Conservation (phyloP, 352 stramenopile genomes). For the Phytophthora palmivora region DNA sequence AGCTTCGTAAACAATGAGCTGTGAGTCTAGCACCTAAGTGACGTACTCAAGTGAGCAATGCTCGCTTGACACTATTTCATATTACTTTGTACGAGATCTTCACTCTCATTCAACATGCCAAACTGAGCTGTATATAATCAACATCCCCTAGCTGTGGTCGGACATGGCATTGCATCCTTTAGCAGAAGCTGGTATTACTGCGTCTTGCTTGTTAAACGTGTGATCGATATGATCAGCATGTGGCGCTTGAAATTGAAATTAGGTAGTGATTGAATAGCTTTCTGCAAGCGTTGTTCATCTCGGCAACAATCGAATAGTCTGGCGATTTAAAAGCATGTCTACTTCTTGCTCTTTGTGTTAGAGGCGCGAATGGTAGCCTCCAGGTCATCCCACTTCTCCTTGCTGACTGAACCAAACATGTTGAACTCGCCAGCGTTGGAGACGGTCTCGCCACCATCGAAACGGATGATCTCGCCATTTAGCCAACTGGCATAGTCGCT, state of each 20-base stretch:
- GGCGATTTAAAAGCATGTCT: not conserved
- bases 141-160: conserved; percentile 21
- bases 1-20: conserved; percentile 36
- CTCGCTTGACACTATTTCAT: conserved; percentile 19
- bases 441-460: conserved; percentile 83
- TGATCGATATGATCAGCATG: conserved; percentile 17
- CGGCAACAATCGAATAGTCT: not conserved
- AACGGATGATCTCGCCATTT: conserved; percentile 83
- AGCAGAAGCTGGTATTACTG: too few species aligned
- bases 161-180: not conserved
- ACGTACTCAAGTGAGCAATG: conserved; percentile 8
- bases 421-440: conserved; percentile 84
- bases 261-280: conserved; percentile 4
- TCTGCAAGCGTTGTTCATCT: not conserved
- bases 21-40: conserved; percentile 1
- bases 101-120: conserved; percentile 14
- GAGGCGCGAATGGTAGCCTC: conserved; percentile 63
- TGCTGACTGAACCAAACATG: conserved; percentile 66
- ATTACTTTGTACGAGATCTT: conserved; percentile 16
- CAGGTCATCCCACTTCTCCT: conserved; percentile 79
- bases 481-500: conserved; percentile 87
- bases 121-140: conserved; percentile 28
- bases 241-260: conserved; percentile 15
- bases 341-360: conserved; percentile 74
- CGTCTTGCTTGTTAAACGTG: conserved; percentile 8